A percentile compares a stretch with the other conserved stretches of the same genome.
Conservation (phyloP, 2,329 filamentous ascomycete genomes). For the Cryphonectria naterciae region DNA sequence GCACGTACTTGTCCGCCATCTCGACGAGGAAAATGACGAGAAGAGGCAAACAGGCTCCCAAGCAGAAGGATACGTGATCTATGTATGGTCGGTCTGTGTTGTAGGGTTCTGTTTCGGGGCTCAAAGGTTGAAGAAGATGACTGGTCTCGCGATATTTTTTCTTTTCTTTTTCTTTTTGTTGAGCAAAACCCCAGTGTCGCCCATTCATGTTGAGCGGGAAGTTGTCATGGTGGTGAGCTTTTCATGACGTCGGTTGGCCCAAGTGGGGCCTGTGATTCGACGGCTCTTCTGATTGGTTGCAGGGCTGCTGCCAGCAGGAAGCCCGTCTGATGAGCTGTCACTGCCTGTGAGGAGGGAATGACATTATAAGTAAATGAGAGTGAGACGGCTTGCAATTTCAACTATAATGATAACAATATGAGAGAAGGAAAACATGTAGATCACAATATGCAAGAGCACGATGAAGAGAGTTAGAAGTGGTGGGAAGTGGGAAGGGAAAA, state of each 20-base stretch:
- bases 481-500: background rate
- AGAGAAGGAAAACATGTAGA: background rate
- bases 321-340: background rate
- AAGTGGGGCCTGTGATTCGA: background rate
- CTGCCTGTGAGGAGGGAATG: background rate
- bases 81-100: background rate
- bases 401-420: background rate
- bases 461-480: background rate
- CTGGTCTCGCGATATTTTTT: background rate
- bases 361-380: background rate
- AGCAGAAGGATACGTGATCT: background rate
- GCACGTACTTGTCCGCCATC: slow-evolving; percentile 74
- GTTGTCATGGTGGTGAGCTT: slow-evolving; percentile 16
- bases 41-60: background rate
- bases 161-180: background rate
- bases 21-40: background rate
- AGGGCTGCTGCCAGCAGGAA: background rate
- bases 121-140: background rate
- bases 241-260: slow-evolving; percentile 22
- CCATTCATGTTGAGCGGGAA: background rate
- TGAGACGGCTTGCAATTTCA: background rate
- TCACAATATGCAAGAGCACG: background rate
- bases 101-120: background rate
- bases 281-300: slow-evolving; percentile 9
- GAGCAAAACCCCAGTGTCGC: background rate